phyloP scores from a whole-genome alignment of 306 rosid species.

The Prosopis cineraria region DNA sequence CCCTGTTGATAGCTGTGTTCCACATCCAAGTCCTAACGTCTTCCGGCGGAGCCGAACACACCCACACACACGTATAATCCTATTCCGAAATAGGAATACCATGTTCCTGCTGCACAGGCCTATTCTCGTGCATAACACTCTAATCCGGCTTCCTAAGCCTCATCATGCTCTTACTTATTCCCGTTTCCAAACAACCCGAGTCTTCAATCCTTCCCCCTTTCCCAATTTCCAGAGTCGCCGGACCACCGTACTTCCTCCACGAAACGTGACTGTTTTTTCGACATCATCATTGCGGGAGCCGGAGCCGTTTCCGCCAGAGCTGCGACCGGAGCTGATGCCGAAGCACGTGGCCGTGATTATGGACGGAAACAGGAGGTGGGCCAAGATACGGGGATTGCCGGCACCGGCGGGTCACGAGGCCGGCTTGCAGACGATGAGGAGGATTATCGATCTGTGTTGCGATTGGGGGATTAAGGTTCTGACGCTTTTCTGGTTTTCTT shows the following conservation, averaged over 20 bases:
- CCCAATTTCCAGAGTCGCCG: neutral
- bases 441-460: conserved; percentile 44
- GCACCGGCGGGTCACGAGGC: conserved; percentile 57
- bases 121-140: neutral
- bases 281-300: neutral
- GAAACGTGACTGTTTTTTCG: conserved; percentile 12
- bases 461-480: conserved; percentile 69
- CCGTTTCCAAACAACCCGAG: conserved; percentile 9
- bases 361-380: conserved; percentile 89
- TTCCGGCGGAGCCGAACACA: no score
- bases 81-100: neutral
- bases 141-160: neutral
- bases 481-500: conserved; percentile 65
- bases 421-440: conserved; percentile 51
- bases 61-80: no score
- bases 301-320: conserved; percentile 50
- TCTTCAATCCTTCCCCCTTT: neutral
- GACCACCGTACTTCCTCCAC: neutral
- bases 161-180: neutral
- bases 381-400: conserved; percentile 44
- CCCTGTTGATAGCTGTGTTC: no score
- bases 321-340: conserved; percentile 48
- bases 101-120: neutral
- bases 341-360: conserved; percentile 45
- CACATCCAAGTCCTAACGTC: no score